A percentile compares a stretch with the other conserved stretches of the same genome.
Evolutionary conservation across 352 stramenopile genomes (phyloP).

Genomic region (Phytophthora idaei): DNA sequence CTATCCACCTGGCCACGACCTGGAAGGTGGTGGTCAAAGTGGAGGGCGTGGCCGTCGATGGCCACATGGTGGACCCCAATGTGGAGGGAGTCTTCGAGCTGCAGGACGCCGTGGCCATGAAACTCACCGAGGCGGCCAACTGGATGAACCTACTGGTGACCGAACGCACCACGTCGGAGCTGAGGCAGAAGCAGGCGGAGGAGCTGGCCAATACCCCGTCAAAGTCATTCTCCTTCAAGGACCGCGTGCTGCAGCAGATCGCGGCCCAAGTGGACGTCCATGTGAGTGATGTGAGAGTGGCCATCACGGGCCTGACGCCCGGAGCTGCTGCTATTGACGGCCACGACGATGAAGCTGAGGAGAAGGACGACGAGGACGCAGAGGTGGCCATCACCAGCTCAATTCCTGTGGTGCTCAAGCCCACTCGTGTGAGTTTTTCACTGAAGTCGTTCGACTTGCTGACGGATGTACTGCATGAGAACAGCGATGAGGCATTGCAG

Average conservation of each 20-base stretch:
- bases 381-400: slow-evolving; percentile 32
- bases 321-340: slow-evolving; percentile 33
- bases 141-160: slow-evolving; percentile 43
- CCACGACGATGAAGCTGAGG: slow-evolving; percentile 29
- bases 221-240: slow-evolving; percentile 60
- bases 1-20: slow-evolving; percentile 52
- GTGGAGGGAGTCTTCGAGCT: slow-evolving; percentile 45
- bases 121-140: slow-evolving; percentile 46
- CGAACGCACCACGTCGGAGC: slow-evolving; percentile 45
- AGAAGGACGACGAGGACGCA: slow-evolving; percentile 30
- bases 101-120: slow-evolving; percentile 62
- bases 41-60: slow-evolving; percentile 52
- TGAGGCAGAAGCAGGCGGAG: slow-evolving; percentile 38
- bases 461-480: slow-evolving; percentile 54
- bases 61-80: slow-evolving; percentile 52
- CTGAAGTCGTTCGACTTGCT: slow-evolving; percentile 48
- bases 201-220: slow-evolving; percentile 6
- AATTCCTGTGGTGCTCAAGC: slow-evolving; percentile 29
- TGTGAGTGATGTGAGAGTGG: slow-evolving; percentile 48
- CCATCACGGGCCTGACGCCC: slow-evolving; percentile 38
- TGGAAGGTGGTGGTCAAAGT: slow-evolving; percentile 64
- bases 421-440: slow-evolving; percentile 43
- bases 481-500: slow-evolving; percentile 47
- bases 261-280: slow-evolving; percentile 67
- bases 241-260: slow-evolving; percentile 64